phyloP scores from a whole-genome alignment of 495 filamentous ascomycete genomes.

The Podospora pseudoanserina region DNA sequence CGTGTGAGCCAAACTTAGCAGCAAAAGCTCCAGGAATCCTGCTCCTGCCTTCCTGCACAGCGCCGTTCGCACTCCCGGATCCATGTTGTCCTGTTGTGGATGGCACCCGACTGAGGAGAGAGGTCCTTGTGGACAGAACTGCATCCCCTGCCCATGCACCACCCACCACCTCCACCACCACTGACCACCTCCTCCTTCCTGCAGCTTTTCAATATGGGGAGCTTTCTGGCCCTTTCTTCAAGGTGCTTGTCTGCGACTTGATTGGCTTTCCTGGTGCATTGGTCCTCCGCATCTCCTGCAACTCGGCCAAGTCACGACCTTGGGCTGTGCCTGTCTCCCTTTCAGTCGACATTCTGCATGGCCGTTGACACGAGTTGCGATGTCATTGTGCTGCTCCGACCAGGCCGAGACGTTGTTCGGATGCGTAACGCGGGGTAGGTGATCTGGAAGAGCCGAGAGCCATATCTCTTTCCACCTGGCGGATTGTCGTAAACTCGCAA shows the following conservation, averaged over 20 bases:
- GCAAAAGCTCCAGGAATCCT: background rate
- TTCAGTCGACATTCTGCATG: background rate
- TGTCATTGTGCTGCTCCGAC: background rate
- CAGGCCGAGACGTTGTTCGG: background rate
- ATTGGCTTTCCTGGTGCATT: background rate
- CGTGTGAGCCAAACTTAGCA: background rate
- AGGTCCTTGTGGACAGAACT: conserved; percentile 1
- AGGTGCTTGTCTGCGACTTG: background rate
- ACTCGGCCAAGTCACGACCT: background rate
- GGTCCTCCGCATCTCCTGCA: conserved; percentile 2
- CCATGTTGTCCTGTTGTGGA: conserved; percentile 1
- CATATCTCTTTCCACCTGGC: background rate
- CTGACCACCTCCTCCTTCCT: background rate
- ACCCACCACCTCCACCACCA: background rate
- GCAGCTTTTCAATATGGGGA: conserved; percentile 1
- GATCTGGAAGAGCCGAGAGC: background rate
- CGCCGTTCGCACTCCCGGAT: conserved; percentile 1
- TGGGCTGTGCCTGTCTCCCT: background rate
- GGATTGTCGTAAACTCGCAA: background rate
- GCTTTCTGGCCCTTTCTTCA: conserved; percentile 1
- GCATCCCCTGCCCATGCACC: background rate
- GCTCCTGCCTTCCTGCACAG: background rate
- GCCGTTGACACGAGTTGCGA: background rate
- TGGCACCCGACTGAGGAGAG: conserved; percentile 1
- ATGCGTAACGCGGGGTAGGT: background rate